A percentile compares a stretch with the other conserved stretches of the same genome.
These are phyloP conservation scores for Cytospora schulzeri DNA, from an alignment of 2,329 filamentous ascomycete species.

Conservation along the genomic window DNA sequence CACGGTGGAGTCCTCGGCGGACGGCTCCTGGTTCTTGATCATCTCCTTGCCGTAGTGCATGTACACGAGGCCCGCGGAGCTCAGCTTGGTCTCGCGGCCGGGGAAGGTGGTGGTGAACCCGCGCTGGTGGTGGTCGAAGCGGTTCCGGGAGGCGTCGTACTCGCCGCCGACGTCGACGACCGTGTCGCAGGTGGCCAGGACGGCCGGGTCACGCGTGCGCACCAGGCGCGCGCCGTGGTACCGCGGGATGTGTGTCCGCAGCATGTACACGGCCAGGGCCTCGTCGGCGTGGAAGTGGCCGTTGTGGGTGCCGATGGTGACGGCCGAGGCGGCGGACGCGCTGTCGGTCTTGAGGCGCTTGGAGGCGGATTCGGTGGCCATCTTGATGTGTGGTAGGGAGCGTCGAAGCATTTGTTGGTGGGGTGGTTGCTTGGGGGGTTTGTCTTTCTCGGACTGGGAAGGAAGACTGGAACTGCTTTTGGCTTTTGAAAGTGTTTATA, in stretches of 20 bases:
- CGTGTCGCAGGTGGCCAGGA: constrained; percentile 83
- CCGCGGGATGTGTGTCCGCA: constrained; percentile 76
- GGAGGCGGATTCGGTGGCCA: constrained; percentile 66
- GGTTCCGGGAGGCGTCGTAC: constrained; percentile 75
- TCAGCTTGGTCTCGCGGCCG: constrained; percentile 81
- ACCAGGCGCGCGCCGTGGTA: constrained; percentile 76
- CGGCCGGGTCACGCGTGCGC: constrained; percentile 81
- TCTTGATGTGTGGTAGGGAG: constrained; percentile 41
- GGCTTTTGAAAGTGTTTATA: no score
- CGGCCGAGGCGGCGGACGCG: constrained; percentile 41
- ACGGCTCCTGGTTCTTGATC: constrained; percentile 63
- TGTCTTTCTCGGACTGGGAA: background rate
- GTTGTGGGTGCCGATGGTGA: constrained; percentile 90
- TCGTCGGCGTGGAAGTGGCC: constrained; percentile 99
- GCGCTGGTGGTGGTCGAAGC: constrained; percentile 98
- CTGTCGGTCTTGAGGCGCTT: constrained; percentile 82
- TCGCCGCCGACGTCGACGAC: constrained; percentile 98
- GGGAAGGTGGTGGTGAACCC: constrained; percentile 87
- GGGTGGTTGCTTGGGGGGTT: no score
- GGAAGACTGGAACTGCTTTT: background rate
- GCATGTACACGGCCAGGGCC: constrained; percentile 93
- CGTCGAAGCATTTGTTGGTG: constrained; percentile 45
- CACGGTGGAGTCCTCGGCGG: constrained; percentile 67
- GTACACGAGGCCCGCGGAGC: constrained; percentile 90
- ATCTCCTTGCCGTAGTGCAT: constrained; percentile 91